phyloP scores from a whole-genome alignment of 495 filamentous ascomycete species.

The Elaphomyces granulatus region DNA sequence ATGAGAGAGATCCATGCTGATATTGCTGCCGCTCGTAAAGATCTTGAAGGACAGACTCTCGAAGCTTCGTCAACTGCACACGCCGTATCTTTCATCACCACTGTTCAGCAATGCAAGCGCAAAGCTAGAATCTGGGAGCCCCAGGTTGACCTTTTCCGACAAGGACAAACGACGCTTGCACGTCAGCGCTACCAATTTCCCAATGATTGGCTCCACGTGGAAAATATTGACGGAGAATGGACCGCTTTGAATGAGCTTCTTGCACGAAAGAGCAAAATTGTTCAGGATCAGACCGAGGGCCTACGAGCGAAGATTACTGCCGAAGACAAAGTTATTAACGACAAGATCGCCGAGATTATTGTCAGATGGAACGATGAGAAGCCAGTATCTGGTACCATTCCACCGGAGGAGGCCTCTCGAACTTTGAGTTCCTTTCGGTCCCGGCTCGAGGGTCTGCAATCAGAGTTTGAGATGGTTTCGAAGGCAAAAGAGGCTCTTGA shows the following conservation, averaged over 20 bases:
- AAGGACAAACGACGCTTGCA: constrained; percentile 79
- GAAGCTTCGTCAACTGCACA: constrained; percentile 89
- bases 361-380: constrained; percentile 88
- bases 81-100: constrained; percentile 95
- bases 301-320: constrained; percentile 90
- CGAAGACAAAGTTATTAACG: constrained; percentile 77
- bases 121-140: constrained; percentile 88
- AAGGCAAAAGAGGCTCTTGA: constrained; percentile 95
- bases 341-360: constrained; percentile 74
- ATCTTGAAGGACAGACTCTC: constrained; percentile 79
- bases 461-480: constrained; percentile 83
- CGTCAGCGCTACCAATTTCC: constrained; percentile 89
- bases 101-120: constrained; percentile 87
- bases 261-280: constrained; percentile 76
- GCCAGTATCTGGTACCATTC: constrained; percentile 85
- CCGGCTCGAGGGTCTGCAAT: constrained; percentile 64
- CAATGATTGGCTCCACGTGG: constrained; percentile 81
- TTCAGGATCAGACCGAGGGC: constrained; percentile 89
- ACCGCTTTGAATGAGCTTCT: constrained; percentile 77
- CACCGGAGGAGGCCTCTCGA: constrained; percentile 69
- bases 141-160: constrained; percentile 86
- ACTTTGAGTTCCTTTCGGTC: constrained; percentile 68
- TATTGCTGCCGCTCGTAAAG: constrained; percentile 71
- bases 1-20: constrained; percentile 83
- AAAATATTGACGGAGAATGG: constrained; percentile 93